These are phyloP conservation scores for Dryadomyces quercivorus DNA, from an alignment of 2,329 filamentous ascomycete genomes.

Conservation along the genomic window DNA sequence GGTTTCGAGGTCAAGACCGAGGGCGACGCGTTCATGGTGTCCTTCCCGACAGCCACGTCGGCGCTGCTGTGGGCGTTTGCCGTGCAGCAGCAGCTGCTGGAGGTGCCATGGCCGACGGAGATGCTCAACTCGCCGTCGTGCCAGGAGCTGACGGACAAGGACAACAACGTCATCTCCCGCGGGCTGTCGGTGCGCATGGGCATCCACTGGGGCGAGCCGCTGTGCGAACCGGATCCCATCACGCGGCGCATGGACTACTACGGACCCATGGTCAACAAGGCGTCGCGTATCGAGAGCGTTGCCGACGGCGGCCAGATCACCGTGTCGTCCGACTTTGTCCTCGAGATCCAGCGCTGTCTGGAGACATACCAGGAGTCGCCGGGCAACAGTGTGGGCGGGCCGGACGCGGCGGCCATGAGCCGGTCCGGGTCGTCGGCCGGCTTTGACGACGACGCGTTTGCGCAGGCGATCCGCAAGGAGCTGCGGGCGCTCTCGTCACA, in stretches of 20 bases:
- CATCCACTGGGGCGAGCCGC: conserved; percentile 87
- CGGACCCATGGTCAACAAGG: conserved; percentile 97
- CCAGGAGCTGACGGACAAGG: conserved; percentile 69
- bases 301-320: conserved; percentile 96
- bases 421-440: conserved; percentile 40
- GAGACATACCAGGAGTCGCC: conserved; percentile 86
- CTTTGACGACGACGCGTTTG: conserved; percentile 62
- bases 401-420: conserved; percentile 27
- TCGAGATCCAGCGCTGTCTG: conserved; percentile 82
- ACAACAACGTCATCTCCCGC: conserved; percentile 82
- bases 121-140: conserved; percentile 79
- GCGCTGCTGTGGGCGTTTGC: conserved; percentile 94
- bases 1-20: conserved; percentile 99
- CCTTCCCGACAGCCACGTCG: conserved; percentile 90
- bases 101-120: conserved; percentile 87
- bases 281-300: conserved; percentile 83
- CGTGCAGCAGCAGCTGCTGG: conserved; percentile 76
- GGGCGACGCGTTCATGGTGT: conserved; percentile 99
- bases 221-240: conserved; percentile 91
- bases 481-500: conserved; percentile 76
- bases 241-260: conserved; percentile 99
- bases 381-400: conserved; percentile 24
- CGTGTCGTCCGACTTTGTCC: conserved; percentile 93
- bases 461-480: conserved; percentile 73
- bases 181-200: conserved; percentile 96